These are phyloP conservation scores for Leishmania aethiopica DNA, from an alignment of 208 protist species.

Conservation along the genomic window DNA sequence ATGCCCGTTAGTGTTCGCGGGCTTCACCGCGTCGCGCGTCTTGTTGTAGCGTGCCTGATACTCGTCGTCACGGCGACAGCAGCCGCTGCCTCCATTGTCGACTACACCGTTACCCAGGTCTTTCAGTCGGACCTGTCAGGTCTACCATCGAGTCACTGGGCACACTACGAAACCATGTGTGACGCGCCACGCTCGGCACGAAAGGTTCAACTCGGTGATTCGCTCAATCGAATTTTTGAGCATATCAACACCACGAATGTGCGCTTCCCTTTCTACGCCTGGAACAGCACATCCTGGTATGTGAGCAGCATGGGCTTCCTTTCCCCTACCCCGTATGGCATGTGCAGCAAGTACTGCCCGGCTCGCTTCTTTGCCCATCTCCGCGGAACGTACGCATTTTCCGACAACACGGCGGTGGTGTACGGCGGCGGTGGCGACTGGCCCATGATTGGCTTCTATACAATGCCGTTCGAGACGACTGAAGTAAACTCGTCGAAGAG, in stretches of 20 bases:
- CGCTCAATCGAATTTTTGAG: slow-evolving; percentile 12
- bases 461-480: neutral
- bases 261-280: slow-evolving; percentile 40
- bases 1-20: neutral
- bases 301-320: slow-evolving; percentile 41
- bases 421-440: slow-evolving; percentile 28
- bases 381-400: slow-evolving; percentile 25
- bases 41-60: neutral
- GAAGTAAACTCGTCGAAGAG: slow-evolving; percentile 6
- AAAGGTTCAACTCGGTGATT: neutral
- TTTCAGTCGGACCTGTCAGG: neutral
- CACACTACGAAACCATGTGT: slow-evolving; percentile 11
- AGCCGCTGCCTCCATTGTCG: neutral
- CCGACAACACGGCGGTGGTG: neutral
- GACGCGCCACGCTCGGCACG: neutral
- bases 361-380: slow-evolving; percentile 15
- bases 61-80: neutral
- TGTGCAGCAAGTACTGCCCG: slow-evolving; percentile 39
- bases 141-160: slow-evolving; percentile 13
- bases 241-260: neutral
- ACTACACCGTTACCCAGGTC: slow-evolving; percentile 11
- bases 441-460: slow-evolving; percentile 47
- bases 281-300: slow-evolving; percentile 25
- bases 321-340: slow-evolving; percentile 31
- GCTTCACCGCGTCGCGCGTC: neutral